Evolutionary conservation across 148 eudicot genomes (phyloP).

Genomic region (Arbutus unedo): DNA sequence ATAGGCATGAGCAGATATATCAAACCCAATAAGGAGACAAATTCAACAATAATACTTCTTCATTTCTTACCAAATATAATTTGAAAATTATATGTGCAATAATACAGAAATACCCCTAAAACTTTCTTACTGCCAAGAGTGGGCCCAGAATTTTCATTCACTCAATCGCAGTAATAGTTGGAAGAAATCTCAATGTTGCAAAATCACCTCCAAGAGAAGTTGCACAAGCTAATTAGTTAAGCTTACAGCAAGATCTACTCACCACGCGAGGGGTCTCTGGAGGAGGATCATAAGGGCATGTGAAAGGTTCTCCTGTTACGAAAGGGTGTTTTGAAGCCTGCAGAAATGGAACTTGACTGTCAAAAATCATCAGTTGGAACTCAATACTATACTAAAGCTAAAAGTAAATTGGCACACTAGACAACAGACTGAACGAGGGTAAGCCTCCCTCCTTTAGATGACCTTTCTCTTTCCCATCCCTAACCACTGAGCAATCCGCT

Average conservation of each 20-base stretch:
- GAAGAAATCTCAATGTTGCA: neutral
- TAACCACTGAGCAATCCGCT: neutral
- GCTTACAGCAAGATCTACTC: slow-evolving; percentile 30
- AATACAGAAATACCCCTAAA: neutral
- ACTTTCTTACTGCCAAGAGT: neutral
- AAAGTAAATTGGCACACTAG: neutral
- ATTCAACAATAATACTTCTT: neutral
- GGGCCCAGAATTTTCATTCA: slow-evolving; percentile 5
- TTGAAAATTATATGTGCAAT: neutral
- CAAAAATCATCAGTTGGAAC: neutral
- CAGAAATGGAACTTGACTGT: slow-evolving; percentile 22
- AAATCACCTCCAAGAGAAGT: slow-evolving; percentile 18
- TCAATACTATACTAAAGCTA: neutral
- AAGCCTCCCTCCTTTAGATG: neutral
- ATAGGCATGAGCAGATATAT: neutral
- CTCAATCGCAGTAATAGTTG: neutral
- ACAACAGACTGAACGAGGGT: neutral
- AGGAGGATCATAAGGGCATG: slow-evolving; percentile 73
- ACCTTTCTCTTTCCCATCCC: neutral
- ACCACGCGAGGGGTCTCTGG: slow-evolving; percentile 88
- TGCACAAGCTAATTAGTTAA: neutral
- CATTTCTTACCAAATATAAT: neutral
- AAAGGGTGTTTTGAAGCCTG: slow-evolving; percentile 98
- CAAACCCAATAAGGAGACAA: neutral
- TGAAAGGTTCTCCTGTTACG: slow-evolving; percentile 95